phyloP scores from a whole-genome alignment of 1,284 basidiomycete genomes.

The Naganishia sp. region DNA sequence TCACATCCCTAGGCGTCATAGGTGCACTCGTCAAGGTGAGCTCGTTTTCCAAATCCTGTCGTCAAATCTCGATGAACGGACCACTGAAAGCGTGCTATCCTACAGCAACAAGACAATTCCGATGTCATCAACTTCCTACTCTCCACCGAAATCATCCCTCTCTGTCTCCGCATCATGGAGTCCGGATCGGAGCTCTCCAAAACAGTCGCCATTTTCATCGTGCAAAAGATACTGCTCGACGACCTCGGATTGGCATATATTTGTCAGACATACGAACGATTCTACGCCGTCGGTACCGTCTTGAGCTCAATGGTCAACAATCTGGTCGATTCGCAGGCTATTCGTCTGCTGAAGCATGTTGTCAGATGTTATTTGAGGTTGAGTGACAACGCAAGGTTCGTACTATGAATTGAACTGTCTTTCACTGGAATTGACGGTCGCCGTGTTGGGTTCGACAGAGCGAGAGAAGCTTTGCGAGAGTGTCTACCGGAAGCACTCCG shows the following conservation, averaged over 20 bases:
- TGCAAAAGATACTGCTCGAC: conserved; percentile 98
- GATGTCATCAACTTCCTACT: conserved; percentile 98
- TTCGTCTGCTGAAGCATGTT: conserved; percentile 94
- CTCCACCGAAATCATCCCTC: conserved; percentile 98
- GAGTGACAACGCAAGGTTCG: conserved; percentile 90
- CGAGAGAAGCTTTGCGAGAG: conserved; percentile 90
- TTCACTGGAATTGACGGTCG: background rate
- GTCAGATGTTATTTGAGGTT: conserved; percentile 95
- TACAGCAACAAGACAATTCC: conserved; percentile 95
- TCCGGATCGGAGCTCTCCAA: conserved; percentile 99
- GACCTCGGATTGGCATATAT: conserved; percentile 98
- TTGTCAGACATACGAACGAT: conserved; percentile 98
- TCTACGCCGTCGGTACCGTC: conserved; percentile 98
- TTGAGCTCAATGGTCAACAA: conserved; percentile 98
- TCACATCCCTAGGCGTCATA: conserved; percentile 97
- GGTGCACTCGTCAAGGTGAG: conserved; percentile 89
- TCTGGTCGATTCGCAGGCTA: conserved; percentile 94
- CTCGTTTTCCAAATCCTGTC: background rate
- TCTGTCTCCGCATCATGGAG: conserved; percentile 99
- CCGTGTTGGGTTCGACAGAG: conserved; percentile 58
- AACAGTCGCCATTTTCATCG: conserved; percentile 99
- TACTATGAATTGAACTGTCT: conserved; percentile 28
- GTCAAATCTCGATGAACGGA: too few relatives aligned
- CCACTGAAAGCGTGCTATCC: background rate
- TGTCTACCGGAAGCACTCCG: conserved; percentile 96